Percentiles rank a stretch among this genome's conserved stretches.
These are phyloP conservation scores for Euphorbia lathyris DNA, from an alignment of 345 rosid species.

Conservation along the genomic window DNA sequence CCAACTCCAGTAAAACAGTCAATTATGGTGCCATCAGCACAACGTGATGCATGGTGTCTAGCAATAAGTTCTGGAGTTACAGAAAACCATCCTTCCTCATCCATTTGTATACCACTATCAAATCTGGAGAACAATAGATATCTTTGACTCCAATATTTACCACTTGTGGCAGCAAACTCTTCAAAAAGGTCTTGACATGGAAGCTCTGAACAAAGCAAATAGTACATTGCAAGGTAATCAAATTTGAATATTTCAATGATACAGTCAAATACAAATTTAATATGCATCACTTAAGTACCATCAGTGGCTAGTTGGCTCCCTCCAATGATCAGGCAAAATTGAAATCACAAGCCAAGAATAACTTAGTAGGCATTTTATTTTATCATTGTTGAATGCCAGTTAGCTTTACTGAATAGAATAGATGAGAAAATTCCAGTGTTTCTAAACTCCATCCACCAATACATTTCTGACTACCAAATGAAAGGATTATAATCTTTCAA, in stretches of 20 bases:
- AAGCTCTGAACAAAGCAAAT: slow-evolving; percentile 41
- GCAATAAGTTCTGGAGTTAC: slow-evolving; percentile 92
- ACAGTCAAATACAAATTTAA: not conserved
- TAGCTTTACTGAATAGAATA: not conserved
- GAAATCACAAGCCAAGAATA: not conserved
- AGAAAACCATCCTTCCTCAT: slow-evolving; percentile 99
- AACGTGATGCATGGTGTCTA: slow-evolving; percentile 73
- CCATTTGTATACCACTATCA: slow-evolving; percentile 84
- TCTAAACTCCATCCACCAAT: not conserved
- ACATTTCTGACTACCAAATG: not conserved
- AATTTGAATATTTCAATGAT: not conserved
- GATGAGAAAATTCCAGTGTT: not conserved
- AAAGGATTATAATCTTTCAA: not conserved
- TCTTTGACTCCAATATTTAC: slow-evolving; percentile 88
- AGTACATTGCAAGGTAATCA: not conserved
- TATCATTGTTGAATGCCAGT: not conserved
- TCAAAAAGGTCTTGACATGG: slow-evolving; percentile 34
- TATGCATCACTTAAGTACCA: not conserved
- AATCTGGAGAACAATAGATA: slow-evolving; percentile 73
- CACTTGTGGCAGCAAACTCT: slow-evolving; percentile 41
- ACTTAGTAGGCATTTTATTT: not conserved
- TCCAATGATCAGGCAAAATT: no score
- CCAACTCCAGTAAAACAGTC: slow-evolving; percentile 95
- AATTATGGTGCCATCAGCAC: slow-evolving; percentile 51
- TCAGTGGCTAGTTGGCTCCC: no score